These are phyloP conservation scores for Salix dunnii DNA, from an alignment of 345 rosid species.

Conservation along the genomic window DNA sequence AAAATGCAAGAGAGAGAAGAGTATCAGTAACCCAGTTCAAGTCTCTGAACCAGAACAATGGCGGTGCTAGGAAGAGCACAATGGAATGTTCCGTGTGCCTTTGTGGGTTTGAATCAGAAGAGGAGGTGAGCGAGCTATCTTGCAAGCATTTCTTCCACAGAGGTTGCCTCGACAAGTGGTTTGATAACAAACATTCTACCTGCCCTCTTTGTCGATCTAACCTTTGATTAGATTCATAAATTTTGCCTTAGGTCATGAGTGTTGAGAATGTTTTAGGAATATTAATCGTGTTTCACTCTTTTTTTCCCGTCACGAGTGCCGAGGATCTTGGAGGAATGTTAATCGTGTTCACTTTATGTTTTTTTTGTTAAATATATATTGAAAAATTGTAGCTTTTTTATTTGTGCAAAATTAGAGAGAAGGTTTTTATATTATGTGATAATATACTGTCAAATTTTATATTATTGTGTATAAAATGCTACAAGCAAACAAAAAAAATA, in stretches of 20 bases:
- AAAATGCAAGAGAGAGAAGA: slow-evolving; percentile 31
- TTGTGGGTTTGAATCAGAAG: slow-evolving; percentile 63
- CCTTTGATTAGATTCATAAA: slow-evolving; percentile 19
- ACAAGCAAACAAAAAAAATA: neutral
- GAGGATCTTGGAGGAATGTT: neutral
- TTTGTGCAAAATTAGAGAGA: neutral
- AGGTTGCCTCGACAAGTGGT: slow-evolving; percentile 70
- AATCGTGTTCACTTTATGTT: neutral
- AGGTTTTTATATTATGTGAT: neutral
- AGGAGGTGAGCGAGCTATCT: slow-evolving; percentile 74
- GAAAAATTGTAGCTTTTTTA: neutral
- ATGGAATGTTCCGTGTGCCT: slow-evolving; percentile 76
- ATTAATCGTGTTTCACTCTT: neutral
- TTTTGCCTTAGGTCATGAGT: neutral
- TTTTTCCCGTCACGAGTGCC: neutral
- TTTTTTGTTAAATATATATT: neutral
- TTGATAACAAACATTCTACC: slow-evolving; percentile 47
- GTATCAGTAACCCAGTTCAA: slow-evolving; percentile 52
- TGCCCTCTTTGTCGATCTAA: slow-evolving; percentile 84
- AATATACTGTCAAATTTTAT: too few species aligned
- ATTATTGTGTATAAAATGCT: neutral
- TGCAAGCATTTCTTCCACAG: slow-evolving; percentile 91
- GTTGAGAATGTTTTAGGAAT: neutral
- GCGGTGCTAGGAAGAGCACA: neutral
- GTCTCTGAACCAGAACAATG: slow-evolving; percentile 24